A percentile compares a stretch with the other conserved stretches of the same genome.
These are phyloP conservation scores for Echria macrotheca DNA, from an alignment of 495 filamentous ascomycete species.

Conservation along the genomic window DNA sequence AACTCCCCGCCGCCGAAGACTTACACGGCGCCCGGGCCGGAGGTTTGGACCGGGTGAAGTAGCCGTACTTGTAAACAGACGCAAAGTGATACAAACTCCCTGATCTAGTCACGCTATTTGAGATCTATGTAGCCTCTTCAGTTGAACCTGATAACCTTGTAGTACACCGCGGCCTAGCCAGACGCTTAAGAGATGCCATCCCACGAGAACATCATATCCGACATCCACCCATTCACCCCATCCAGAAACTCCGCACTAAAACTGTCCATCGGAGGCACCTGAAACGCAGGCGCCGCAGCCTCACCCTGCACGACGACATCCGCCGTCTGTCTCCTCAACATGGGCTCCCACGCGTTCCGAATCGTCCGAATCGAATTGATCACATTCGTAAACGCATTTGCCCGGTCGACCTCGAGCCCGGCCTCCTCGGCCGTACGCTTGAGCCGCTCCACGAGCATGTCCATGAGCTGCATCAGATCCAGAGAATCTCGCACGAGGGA, in stretches of 20 bases:
- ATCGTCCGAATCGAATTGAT: neutral
- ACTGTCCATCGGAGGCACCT: neutral
- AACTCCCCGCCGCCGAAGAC: slow-evolving; percentile 14
- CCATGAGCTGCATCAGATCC: slow-evolving; percentile 22
- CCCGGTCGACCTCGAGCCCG: neutral
- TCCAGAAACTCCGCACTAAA: neutral
- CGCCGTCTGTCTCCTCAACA: neutral
- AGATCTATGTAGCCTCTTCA: too few relatives aligned
- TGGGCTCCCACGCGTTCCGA: neutral
- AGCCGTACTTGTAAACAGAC: too few relatives aligned
- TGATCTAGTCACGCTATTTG: too few relatives aligned
- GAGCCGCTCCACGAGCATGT: slow-evolving; percentile 18
- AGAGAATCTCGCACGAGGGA: slow-evolving; percentile 16
- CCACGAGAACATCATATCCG: neutral
- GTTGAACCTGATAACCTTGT: too few relatives aligned
- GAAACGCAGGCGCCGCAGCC: too few relatives aligned
- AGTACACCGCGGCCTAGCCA: too few relatives aligned
- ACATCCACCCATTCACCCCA: neutral
- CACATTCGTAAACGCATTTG: neutral
- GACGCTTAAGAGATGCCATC: too few relatives aligned
- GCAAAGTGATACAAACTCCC: too few relatives aligned
- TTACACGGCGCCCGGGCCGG: slow-evolving; percentile 35
- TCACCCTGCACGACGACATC: neutral
- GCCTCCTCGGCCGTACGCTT: slow-evolving; percentile 3
- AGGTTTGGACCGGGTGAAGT: slow-evolving; percentile 28